Base-by-base conservation (phyloP, 495 filamentous ascomycete genomes). In the Recurvomyces mirabilis region DNA sequence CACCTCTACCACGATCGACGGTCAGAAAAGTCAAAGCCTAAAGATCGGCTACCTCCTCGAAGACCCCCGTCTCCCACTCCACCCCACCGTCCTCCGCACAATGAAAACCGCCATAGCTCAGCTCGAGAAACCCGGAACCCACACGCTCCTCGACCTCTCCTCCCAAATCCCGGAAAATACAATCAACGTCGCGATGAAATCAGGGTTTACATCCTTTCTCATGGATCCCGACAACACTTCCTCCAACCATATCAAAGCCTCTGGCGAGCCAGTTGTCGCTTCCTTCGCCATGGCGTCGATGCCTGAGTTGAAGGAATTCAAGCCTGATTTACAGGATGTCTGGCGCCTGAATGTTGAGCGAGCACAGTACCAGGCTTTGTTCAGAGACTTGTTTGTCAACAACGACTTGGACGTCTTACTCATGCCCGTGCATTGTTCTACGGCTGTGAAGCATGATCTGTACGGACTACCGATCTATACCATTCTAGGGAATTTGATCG, bases 401-500 rank as follows among this genome's bases (percentile, higher is more conserved):
- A 45, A 64, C 17, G 24, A 60, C 14, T 51, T 75, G 14, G 71
- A 77, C 60, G 59, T 64, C 0, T 47, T 75, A 31, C 3, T 77
- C 3, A 58, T 61, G 31, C 67, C 71, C 9, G 63, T 60, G 29
- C 62, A 65, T 30, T 67, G 71, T 56, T 67, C 54, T 12, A 70
- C 68, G 7, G 71, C 72, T 0, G 59, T 66, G 17, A 50, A 56
- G 10, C 62, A 70, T 50, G 73, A 76, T 58, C 65, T 61, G 0
- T 76, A 62, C 48, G 67, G 68, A 0, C 47, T 62, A 37, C 58
- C 64, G 13, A 37, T 64, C 5, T 74, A 75, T 51, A 73, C 73
- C 2, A 54, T 67, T 6, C 41, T 74, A 21, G 60, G 60, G 57
- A 75, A 73, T 43, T n/a, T 74, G 43, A 40, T 74, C 2, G 69